phyloP scores from a whole-genome alignment of 2,329 filamentous ascomycete genomes.

The Cadophora luteo-olivacea region DNA sequence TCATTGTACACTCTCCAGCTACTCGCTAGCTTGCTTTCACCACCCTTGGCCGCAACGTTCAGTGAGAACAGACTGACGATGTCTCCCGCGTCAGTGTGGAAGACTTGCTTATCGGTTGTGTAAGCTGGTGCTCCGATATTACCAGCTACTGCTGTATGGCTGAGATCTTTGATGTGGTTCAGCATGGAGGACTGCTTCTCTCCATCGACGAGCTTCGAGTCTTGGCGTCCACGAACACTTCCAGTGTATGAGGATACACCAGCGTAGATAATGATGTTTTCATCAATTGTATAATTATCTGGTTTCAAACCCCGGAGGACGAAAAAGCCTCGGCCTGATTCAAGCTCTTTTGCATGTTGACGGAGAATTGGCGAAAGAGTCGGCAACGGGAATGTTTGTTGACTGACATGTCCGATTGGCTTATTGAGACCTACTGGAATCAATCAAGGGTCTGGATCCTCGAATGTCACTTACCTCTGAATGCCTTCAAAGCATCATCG shows the following conservation, averaged over 20 bases:
- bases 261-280: conserved; percentile 50
- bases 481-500: conserved; percentile 47
- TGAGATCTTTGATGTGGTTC: conserved; percentile 68
- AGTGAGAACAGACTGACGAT: conserved; percentile 57
- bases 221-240: conserved; percentile 49
- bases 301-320: conserved; percentile 51
- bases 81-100: conserved; percentile 59
- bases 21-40: conserved; percentile 58
- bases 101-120: conserved; percentile 65
- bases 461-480: conserved; percentile 42
- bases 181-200: conserved; percentile 59
- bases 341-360: conserved; percentile 46
- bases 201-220: conserved; percentile 50
- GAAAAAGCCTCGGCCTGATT: conserved; percentile 51
- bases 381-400: conserved; percentile 52
- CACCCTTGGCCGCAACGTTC: conserved; percentile 54
- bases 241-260: conserved; percentile 52
- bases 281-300: conserved; percentile 46
- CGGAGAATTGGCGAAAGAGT: conserved; percentile 45
- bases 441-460: not conserved
- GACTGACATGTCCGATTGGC: conserved; percentile 51
- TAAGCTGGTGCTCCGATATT: conserved; percentile 64
- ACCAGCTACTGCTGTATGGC: conserved; percentile 44
- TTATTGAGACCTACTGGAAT: conserved; percentile 26
- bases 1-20: conserved; percentile 62